phyloP scores from a whole-genome alignment of 2,329 filamentous ascomycete genomes.

The Pestalotiopsis sp. region DNA sequence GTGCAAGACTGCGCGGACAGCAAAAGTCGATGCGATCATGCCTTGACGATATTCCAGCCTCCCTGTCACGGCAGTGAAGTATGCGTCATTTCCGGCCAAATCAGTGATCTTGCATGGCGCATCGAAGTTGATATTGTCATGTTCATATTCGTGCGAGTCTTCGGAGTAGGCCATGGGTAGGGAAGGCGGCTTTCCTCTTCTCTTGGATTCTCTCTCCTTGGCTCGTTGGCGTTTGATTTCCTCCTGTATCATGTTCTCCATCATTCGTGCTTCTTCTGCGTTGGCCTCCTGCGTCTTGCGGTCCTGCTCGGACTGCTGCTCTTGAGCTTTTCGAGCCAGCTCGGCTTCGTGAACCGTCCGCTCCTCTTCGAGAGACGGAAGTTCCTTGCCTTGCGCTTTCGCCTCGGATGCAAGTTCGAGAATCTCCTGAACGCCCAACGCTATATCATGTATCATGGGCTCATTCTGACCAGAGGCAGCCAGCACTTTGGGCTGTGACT shows the following conservation, averaged over 20 bases:
- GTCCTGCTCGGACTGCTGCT: conserved; percentile 53
- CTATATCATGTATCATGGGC: conserved; percentile 63
- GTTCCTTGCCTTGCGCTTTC: conserved; percentile 70
- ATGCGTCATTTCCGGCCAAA: conserved; percentile 59
- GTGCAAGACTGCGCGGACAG: conserved; percentile 67
- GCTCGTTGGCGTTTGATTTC: conserved; percentile 68
- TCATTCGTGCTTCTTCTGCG: conserved; percentile 68
- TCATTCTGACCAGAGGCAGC: conserved; percentile 52
- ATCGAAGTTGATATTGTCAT: conserved; percentile 60
- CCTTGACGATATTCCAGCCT: conserved; percentile 67
- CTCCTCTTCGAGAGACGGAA: conserved; percentile 88
- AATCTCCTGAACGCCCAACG: conserved; percentile 70
- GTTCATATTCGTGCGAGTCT: conserved; percentile 30
- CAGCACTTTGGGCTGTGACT: conserved; percentile 56
- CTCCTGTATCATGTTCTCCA: conserved; percentile 71
- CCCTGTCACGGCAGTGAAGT: conserved; percentile 71
- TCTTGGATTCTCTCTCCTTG: conserved; percentile 63
- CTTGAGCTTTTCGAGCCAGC: conserved; percentile 60
- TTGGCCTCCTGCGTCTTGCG: conserved; percentile 55
- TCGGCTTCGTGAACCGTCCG: conserved; percentile 79
- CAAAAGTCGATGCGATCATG: conserved; percentile 67
- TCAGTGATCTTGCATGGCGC: conserved; percentile 65
- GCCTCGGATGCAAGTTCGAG: conserved; percentile 84
- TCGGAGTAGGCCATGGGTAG: conserved; percentile 37
- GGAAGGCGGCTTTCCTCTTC: conserved; percentile 53